Base-by-base conservation (phyloP, 306 rosid genomes). In the Nissolia schottii region DNA sequence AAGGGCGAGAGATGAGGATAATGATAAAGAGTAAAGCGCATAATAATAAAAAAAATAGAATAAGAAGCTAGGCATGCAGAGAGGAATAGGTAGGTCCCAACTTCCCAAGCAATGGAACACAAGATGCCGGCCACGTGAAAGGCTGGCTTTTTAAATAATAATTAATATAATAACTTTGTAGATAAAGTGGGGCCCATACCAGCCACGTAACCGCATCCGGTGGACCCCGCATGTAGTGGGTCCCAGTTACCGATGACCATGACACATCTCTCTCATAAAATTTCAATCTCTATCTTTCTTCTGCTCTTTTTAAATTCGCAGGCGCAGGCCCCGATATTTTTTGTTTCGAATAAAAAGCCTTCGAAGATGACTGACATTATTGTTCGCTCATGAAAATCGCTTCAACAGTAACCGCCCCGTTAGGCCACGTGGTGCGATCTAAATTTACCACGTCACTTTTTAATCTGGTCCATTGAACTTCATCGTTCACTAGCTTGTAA, bases 121-220 rank as follows among this genome's bases (percentile, higher is more conserved):
- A 46, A 64, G 32, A 16, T 66, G 75, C 68, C 71, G 59, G 73
- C 81, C 79, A 70, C 76, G 77, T 72, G 70, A 62, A 34, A 72
- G 65, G 29, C 5, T 28, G 13, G 27, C 5, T 19, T 29, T n/a
- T 1, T 16, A n/a, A n/a, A n/a, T n/a, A 34, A 58, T 15, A 55
- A n/a, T 28, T 43, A 18, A n/a, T 59, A 60, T 35, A 70, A 37
- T 12, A 70, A 29, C 49, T 41, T 63, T 69, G 76, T 45, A 70
- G 91, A 87, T 87, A 87, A 84, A 87, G 88, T 84, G 87, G 86
- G 87, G 3, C 74, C 86, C 65, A 19, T 1, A 10, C 0, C 0
- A 4, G 23, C 73, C 86, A 69, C 74, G 84, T 75, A 38, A 57
- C 34, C 0, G 2, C 0, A n/a, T 5, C 0, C 0, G 1, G 53